Evolutionary conservation across 176 grass and related monocot species (phyloP).

Genomic region (Stipa capillata): DNA sequence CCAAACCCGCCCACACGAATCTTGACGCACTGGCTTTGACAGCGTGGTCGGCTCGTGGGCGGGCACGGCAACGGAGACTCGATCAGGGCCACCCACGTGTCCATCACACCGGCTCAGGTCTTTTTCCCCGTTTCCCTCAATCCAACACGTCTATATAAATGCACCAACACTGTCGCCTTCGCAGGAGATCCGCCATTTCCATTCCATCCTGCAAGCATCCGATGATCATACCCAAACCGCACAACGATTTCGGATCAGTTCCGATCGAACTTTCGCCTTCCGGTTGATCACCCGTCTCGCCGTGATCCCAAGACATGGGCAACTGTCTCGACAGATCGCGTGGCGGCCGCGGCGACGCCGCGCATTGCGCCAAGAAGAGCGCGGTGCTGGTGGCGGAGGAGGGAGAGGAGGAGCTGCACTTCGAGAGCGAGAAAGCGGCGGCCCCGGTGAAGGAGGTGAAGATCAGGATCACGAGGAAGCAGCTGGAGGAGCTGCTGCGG

Average conservation of each 20-base stretch:
- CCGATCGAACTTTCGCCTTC: background rate
- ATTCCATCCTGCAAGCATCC: background rate
- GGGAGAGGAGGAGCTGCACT: background rate
- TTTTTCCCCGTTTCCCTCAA: background rate
- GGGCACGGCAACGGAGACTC: background rate
- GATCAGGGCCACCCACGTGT: conserved; percentile 32
- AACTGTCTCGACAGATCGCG: conserved; percentile 9
- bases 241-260: too few species aligned
- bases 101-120: background rate
- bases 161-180: background rate
- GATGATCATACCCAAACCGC: background rate
- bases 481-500: conserved; percentile 50
- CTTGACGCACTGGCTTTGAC: background rate
- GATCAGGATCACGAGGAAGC: conserved; percentile 67
- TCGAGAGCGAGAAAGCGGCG: background rate
- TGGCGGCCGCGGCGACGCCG: background rate
- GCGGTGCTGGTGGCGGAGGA: background rate
- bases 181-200: conserved; percentile 7
- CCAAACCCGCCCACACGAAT: background rate
- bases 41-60: background rate
- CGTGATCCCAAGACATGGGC: conserved; percentile 36
- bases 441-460: conserved; percentile 21
- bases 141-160: conserved; percentile 10
- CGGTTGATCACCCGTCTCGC: too few species aligned
- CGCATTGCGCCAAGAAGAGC: conserved; percentile 2